phyloP scores from a whole-genome alignment of 805 yeast genomes.

The Ogataea glucozyma region DNA sequence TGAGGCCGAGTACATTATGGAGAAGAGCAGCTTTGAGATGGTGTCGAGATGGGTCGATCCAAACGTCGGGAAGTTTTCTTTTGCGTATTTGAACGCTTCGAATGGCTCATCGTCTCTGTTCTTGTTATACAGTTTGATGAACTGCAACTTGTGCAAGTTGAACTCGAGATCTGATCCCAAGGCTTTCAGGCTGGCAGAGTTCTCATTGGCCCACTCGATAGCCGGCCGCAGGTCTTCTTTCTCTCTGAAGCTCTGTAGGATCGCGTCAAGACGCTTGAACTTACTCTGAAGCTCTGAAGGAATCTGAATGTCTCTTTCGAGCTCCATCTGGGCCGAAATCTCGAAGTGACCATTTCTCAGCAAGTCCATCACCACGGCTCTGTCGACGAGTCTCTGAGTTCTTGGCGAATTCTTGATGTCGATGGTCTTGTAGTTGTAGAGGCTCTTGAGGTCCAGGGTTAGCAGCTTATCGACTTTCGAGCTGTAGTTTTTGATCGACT shows the following conservation, averaged over 20 bases:
- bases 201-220: slow-evolving; percentile 46
- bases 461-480: slow-evolving; percentile 31
- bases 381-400: slow-evolving; percentile 22
- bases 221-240: slow-evolving; percentile 45
- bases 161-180: slow-evolving; percentile 48
- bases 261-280: slow-evolving; percentile 45
- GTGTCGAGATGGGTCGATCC: slow-evolving; percentile 41
- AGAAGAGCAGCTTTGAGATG: slow-evolving; percentile 46
- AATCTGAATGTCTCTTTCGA: slow-evolving; percentile 30
- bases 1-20: slow-evolving; percentile 31
- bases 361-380: slow-evolving; percentile 36
- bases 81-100: slow-evolving; percentile 47
- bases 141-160: slow-evolving; percentile 45
- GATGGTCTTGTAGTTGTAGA: slow-evolving; percentile 29
- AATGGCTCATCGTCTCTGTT: slow-evolving; percentile 23
- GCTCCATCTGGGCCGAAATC: slow-evolving; percentile 27
- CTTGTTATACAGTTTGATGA: slow-evolving; percentile 33
- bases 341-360: slow-evolving; percentile 35
- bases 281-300: slow-evolving; percentile 34
- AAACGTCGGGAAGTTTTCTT: slow-evolving; percentile 40
- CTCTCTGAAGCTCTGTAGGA: slow-evolving; percentile 38
- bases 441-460: slow-evolving; percentile 25
- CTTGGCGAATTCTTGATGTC: slow-evolving; percentile 14
- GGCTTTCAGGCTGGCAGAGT: slow-evolving; percentile 28
- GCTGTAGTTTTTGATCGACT: slow-evolving; percentile 29